Percentiles rank a stretch among this genome's conserved stretches.
Evolutionary conservation across 805 yeast genomes (phyloP).

Genomic region (Barnettozyma siamensis): DNA sequence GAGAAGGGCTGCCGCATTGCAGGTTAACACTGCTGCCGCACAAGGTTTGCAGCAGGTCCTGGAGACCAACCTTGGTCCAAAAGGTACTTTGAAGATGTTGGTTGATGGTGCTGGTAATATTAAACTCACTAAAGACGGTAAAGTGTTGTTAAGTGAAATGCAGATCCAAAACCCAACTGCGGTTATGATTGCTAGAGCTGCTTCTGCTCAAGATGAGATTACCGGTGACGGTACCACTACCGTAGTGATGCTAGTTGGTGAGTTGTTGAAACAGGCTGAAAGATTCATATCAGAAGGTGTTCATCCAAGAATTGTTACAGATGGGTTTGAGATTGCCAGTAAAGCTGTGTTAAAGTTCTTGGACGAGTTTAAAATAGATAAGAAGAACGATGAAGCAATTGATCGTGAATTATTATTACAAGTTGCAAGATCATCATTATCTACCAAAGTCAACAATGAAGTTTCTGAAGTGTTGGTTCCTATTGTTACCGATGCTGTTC

Average conservation of each 20-base stretch:
- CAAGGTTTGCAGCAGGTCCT: conserved; percentile 93
- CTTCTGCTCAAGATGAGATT: conserved; percentile 97
- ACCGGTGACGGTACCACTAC: conserved; percentile 99
- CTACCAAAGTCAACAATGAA: conserved; percentile 79
- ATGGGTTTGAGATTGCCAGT: conserved; percentile 91
- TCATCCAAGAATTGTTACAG: conserved; percentile 90
- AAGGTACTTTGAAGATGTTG: conserved; percentile 92
- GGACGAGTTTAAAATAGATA: conserved; percentile 52
- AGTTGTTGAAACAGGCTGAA: conserved; percentile 89
- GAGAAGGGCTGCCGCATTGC: conserved; percentile 90
- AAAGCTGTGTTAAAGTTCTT: conserved; percentile 65
- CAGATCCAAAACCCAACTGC: conserved; percentile 93
- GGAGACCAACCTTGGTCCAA: conserved; percentile 91
- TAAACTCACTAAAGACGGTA: conserved; percentile 95
- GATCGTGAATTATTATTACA: conserved; percentile 87
- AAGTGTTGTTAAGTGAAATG: conserved; percentile 90
- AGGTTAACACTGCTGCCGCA: conserved; percentile 93
- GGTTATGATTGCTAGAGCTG: conserved; percentile 91
- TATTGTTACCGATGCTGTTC: conserved; percentile 93
- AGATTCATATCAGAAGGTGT: conserved; percentile 89
- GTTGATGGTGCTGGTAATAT: conserved; percentile 96
- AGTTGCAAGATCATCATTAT: conserved; percentile 84
- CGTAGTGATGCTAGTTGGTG: conserved; percentile 91
- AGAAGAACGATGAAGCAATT: conserved; percentile 28
- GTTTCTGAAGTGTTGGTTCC: conserved; percentile 81